Evolutionary conservation across 352 stramenopile genomes (phyloP).

Genomic region (Phytophthora lateralis): DNA sequence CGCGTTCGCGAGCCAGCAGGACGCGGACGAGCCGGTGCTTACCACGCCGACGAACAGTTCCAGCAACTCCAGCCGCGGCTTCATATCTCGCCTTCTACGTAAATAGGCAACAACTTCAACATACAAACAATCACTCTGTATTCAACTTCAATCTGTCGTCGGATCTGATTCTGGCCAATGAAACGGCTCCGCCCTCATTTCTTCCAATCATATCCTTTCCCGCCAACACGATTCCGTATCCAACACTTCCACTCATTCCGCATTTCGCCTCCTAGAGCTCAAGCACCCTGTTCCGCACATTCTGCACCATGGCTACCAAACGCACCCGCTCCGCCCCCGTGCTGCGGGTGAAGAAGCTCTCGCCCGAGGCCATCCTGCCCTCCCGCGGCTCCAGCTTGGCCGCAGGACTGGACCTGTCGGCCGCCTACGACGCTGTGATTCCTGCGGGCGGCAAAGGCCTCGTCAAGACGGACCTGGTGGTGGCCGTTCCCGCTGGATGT

Average conservation of each 20-base stretch:
- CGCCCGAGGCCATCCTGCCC: constrained; percentile 80
- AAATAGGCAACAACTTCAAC: constrained; percentile 4
- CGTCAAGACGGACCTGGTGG: constrained; percentile 97
- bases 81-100: constrained; percentile 19
- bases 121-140: constrained; percentile 1
- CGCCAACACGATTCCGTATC: neutral
- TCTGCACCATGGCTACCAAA: constrained; percentile 31
- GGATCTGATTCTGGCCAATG: constrained; percentile 13
- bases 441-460: constrained; percentile 92
- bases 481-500: constrained; percentile 94
- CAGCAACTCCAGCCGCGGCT: constrained; percentile 2
- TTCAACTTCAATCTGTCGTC: neutral
- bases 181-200: constrained; percentile 7
- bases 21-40: constrained; percentile 35
- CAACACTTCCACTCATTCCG: neutral
- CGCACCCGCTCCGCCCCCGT: constrained; percentile 39
- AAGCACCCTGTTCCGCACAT: neutral
- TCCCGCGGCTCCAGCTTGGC: constrained; percentile 75
- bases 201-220: constrained; percentile 20
- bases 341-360: constrained; percentile 87
- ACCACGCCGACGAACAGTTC: constrained; percentile 18
- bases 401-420: constrained; percentile 86
- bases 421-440: constrained; percentile 89
- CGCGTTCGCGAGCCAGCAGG: constrained; percentile 83
- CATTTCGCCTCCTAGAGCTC: constrained; percentile 3